These are phyloP conservation scores for Salix koriyanagi DNA, from an alignment of 345 rosid genomes.

Conservation along the genomic window DNA sequence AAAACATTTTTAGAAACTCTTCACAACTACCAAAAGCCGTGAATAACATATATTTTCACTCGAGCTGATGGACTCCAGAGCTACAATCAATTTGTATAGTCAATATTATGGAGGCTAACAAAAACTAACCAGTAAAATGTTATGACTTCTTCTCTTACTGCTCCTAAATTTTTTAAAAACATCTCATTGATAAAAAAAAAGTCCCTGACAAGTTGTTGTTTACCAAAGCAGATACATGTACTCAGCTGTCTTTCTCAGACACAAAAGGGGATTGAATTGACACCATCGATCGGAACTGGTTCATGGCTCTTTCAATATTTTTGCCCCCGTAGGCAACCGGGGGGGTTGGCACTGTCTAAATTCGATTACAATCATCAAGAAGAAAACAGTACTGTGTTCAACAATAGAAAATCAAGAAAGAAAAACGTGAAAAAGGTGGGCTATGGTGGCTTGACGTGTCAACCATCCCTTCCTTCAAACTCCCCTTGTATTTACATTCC, in stretches of 20 bases:
- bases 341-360: background rate
- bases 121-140: no score
- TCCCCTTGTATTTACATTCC: conserved; percentile 6
- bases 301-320: background rate
- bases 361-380: background rate
- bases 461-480: conserved; percentile 1
- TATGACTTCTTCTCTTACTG: no score
- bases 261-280: background rate
- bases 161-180: no score
- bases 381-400: conserved; percentile 10
- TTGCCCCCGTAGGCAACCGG: conserved; percentile 12
- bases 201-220: background rate
- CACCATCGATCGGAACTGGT: background rate
- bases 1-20: no score
- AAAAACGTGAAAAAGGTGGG: background rate
- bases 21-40: no score
- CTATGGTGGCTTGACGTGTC: conserved; percentile 21
- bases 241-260: background rate
- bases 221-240: background rate
- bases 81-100: no score
- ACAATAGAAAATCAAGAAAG: background rate
- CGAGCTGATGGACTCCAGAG: no score
- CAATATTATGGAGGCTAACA: no score
- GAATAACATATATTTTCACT: no score
- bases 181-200: no score